These are phyloP conservation scores for Ajuga chamaepitys DNA, from an alignment of 257 asterid species.

Conservation along the genomic window DNA sequence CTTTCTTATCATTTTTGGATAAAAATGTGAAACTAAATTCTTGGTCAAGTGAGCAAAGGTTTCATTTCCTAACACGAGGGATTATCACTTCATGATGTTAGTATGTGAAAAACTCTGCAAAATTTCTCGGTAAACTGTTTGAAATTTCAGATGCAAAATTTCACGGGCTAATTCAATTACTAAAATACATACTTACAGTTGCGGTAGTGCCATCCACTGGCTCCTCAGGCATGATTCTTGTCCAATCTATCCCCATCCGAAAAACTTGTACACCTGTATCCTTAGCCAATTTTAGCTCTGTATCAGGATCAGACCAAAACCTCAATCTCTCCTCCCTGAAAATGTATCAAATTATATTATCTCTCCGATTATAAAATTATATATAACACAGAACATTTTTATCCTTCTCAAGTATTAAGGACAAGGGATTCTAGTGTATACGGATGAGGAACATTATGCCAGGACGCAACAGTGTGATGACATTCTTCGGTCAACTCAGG, in stretches of 20 bases:
- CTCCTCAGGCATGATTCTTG: constrained; percentile 89
- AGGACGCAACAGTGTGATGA: constrained; percentile 78
- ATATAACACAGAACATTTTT: background rate
- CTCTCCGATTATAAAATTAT: background rate
- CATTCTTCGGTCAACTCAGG: constrained; percentile 51
- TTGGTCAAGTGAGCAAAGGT: no score
- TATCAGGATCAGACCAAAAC: constrained; percentile 99
- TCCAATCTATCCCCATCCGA: constrained; percentile 97
- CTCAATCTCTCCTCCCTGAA: constrained; percentile 92
- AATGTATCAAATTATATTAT: background rate
- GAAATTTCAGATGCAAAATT: no score
- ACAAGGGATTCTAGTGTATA: constrained; percentile 17
- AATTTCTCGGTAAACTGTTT: no score
- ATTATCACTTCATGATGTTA: no score
- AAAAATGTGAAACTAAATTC: no score
- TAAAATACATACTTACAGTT: constrained; percentile 39
- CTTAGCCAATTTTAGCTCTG: constrained; percentile 79
- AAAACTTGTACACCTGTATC: constrained; percentile 86
- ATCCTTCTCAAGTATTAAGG: background rate
- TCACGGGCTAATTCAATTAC: no score
- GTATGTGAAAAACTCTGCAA: no score
- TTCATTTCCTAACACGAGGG: no score
- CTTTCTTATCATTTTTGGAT: no score
- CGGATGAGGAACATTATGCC: constrained; percentile 99
- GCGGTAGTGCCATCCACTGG: constrained; percentile 52